A percentile compares a stretch with the other conserved stretches of the same genome.
phyloP scores from a whole-genome alignment of 805 yeast genomes.

The Spencermartinsiella europaea region DNA sequence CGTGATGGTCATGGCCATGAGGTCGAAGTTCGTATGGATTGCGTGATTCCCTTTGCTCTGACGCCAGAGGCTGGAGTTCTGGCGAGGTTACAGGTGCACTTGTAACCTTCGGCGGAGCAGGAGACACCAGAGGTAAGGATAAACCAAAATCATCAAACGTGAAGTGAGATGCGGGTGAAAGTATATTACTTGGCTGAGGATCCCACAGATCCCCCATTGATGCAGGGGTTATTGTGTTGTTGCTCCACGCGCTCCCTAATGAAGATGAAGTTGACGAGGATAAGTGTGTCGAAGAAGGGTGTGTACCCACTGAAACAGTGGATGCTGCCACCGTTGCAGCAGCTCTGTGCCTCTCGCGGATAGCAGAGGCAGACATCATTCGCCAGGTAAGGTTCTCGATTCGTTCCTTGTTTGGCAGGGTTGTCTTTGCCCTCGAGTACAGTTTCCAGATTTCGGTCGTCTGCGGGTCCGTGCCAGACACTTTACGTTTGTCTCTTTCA shows the following conservation, averaged over 20 bases:
- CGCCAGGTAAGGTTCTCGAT: slow-evolving; percentile 89
- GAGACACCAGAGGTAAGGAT: not conserved
- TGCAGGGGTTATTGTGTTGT: slow-evolving; percentile 1
- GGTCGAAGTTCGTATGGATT: not conserved
- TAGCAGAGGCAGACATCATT: slow-evolving; percentile 45
- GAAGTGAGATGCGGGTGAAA: not conserved
- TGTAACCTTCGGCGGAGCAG: not conserved
- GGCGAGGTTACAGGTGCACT: not conserved
- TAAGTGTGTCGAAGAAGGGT: slow-evolving; percentile 5
- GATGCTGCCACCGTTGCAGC: not conserved
- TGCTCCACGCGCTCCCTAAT: not conserved
- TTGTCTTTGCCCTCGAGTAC: slow-evolving; percentile 70
- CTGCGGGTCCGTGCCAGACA: slow-evolving; percentile 13
- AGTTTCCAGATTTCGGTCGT: slow-evolving; percentile 59
- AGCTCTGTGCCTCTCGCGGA: not conserved
- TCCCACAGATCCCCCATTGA: not conserved
- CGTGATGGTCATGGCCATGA: not conserved
- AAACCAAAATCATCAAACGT: slow-evolving; percentile 1
- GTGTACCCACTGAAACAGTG: not conserved
- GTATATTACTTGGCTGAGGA: not conserved
- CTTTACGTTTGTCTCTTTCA: not conserved
- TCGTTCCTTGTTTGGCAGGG: slow-evolving; percentile 67
- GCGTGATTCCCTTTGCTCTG: not conserved
- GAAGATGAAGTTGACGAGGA: slow-evolving; percentile 6
- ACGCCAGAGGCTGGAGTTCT: not conserved